Percentiles rank a stretch among this genome's conserved stretches.
phyloP scores from a whole-genome alignment of 768 basidiomycete species.

The Heimioporus sp. region DNA sequence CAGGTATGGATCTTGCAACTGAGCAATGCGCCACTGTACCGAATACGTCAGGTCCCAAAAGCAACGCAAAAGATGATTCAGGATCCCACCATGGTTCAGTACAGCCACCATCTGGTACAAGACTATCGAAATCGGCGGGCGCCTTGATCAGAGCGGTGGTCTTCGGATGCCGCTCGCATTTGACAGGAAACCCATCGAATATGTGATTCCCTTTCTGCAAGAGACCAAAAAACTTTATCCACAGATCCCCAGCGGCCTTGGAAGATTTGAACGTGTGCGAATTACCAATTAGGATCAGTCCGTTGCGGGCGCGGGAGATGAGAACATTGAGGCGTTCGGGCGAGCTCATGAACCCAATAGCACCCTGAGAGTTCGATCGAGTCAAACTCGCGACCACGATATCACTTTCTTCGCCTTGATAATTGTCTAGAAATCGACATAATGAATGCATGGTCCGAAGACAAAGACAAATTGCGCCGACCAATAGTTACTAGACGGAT shows the following conservation, averaged over 20 bases:
- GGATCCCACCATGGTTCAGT: constrained; percentile 50
- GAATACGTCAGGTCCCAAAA: background rate
- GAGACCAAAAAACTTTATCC: constrained; percentile 48
- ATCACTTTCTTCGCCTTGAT: constrained; percentile 74
- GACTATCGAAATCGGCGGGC: constrained; percentile 47
- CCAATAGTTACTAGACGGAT: constrained; percentile 68
- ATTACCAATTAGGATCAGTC: constrained; percentile 66
- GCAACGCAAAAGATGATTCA: background rate
- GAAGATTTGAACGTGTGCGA: constrained; percentile 53
- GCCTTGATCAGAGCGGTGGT: constrained; percentile 36
- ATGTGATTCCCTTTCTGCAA: constrained; percentile 44
- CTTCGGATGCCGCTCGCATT: constrained; percentile 55
- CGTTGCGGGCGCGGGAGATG: constrained; percentile 65
- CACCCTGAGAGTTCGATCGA: constrained; percentile 50
- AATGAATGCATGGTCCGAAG: background rate
- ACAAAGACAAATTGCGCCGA: constrained; percentile 20
- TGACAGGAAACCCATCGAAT: constrained; percentile 57
- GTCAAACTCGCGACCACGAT: constrained; percentile 64
- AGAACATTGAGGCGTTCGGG: constrained; percentile 71
- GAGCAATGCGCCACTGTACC: background rate
- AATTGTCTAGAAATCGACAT: constrained; percentile 51
- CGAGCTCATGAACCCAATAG: constrained; percentile 73
- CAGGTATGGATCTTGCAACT: too few relatives aligned
- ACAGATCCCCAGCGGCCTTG: constrained; percentile 49
- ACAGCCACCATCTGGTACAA: constrained; percentile 65